These are phyloP conservation scores for Akanthomyces uredinophilus DNA, from an alignment of 2,329 filamentous ascomycete species.

Conservation along the genomic window DNA sequence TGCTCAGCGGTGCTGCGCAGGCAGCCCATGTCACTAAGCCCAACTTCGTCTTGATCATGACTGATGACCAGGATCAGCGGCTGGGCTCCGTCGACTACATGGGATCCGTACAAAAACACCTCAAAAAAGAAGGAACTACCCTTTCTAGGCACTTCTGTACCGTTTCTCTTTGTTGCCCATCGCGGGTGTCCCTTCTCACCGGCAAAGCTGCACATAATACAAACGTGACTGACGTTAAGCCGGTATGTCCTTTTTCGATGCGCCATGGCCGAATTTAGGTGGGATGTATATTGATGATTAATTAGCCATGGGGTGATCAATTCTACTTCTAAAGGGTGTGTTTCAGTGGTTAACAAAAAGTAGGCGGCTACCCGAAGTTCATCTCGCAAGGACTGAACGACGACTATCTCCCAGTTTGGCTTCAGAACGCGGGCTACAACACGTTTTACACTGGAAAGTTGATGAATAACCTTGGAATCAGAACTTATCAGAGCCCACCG, in stretches of 20 bases:
- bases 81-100: constrained; percentile 57
- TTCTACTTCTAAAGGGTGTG: background rate
- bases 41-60: constrained; percentile 62
- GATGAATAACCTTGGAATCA: constrained; percentile 44
- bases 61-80: constrained; percentile 61
- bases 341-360: background rate
- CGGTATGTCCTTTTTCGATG: constrained; percentile 46
- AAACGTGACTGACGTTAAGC: constrained; percentile 50
- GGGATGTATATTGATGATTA: constrained; percentile 19
- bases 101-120: constrained; percentile 47
- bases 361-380: constrained; percentile 43
- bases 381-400: constrained; percentile 45
- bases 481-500: constrained; percentile 47
- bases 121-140: constrained; percentile 51
- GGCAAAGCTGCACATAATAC: constrained; percentile 55
- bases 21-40: constrained; percentile 24
- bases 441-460: constrained; percentile 53
- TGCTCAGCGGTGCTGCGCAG: background rate
- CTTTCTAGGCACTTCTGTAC: constrained; percentile 61
- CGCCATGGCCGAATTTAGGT: background rate
- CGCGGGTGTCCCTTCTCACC: constrained; percentile 56
- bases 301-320: background rate
- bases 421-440: constrained; percentile 45
- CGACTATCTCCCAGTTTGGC: constrained; percentile 46
- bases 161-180: constrained; percentile 60